A percentile compares a stretch with the other conserved stretches of the same genome.
Conservation (phyloP, 1,284 basidiomycete genomes). For the Sanghuangporus sanghuang region DNA sequence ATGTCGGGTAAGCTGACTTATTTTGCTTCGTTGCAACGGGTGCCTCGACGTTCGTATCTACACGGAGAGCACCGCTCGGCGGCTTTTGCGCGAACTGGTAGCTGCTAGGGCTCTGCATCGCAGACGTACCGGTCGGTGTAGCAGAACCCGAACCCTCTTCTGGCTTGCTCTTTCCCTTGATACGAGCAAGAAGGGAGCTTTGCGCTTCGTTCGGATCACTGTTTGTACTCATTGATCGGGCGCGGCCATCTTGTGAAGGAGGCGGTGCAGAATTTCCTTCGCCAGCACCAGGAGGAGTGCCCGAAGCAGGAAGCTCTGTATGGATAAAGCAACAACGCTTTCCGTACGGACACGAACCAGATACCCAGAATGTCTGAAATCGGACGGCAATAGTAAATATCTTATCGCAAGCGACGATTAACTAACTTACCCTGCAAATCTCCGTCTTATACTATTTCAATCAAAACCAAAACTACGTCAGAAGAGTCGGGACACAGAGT, state of each 20-base stretch:
- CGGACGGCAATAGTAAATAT: slow-evolving; percentile 16
- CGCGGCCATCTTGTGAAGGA: slow-evolving; percentile 48
- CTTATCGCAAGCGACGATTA: slow-evolving; percentile 3
- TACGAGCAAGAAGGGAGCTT: slow-evolving; percentile 67
- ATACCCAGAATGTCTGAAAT: slow-evolving; percentile 81
- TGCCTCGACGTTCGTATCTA: slow-evolving; percentile 57
- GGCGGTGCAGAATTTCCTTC: slow-evolving; percentile 37
- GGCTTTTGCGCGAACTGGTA: slow-evolving; percentile 47
- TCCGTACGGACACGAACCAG: slow-evolving; percentile 85
- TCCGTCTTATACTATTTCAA: slow-evolving; percentile 78
- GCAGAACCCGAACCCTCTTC: slow-evolving; percentile 26
- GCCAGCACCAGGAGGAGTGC: slow-evolving; percentile 40
- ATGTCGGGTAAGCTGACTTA: slow-evolving; percentile 77
- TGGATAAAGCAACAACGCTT: slow-evolving; percentile 90
- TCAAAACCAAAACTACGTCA: slow-evolving; percentile 17
- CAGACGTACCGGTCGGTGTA: slow-evolving; percentile 14
- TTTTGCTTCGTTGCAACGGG: slow-evolving; percentile 62
- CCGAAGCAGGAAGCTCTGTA: slow-evolving; percentile 68
- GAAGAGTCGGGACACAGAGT: slow-evolving; percentile 4
- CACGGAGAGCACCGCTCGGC: slow-evolving; percentile 58
- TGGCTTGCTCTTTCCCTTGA: slow-evolving; percentile 59
- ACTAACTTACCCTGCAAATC: slow-evolving; percentile 70
- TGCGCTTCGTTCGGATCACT: slow-evolving; percentile 72
- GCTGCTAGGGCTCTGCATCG: slow-evolving; percentile 28
- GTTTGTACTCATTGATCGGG: slow-evolving; percentile 64